Evolutionary conservation across 1,284 basidiomycete genomes (phyloP), one percentile per base, ranked within the genome.

Genomic region (Meira nashicola): DNA sequence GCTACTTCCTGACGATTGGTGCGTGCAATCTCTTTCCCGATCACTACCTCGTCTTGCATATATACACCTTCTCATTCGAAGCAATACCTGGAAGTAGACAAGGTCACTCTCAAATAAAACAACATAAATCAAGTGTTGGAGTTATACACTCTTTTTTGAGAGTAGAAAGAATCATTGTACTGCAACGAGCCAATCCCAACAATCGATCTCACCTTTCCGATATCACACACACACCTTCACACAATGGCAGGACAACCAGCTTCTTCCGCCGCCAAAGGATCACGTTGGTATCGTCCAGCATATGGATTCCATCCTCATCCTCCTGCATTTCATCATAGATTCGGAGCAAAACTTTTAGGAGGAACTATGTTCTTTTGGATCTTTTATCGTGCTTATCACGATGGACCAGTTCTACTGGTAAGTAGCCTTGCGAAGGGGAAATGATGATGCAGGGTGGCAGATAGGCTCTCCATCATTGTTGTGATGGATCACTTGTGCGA

Each of bases 321-420:
- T 17, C 76, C 76, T 41, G 66, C 73, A 2, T 64, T 73, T 52
- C 67, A 66, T 54, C 76, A 78, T 58, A 59, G 71, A 11, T 68
- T 60, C 57, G 65, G 64, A 5, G 73, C 76, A 48, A 73, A 71
- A 58, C 51, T 78, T 15, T 62, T 78, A 17, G 76, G 76, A 28
- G 76, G 67, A 5, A 70, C 71, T 47, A 76, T 77, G 74, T 75
- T 73, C 73, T 78, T 78, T 62, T 78, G 69, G 70, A 73, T 78
- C 60, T 67, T 78, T 41, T 77, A 77, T 59, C 61, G 76, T 12
- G 70, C 69, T 43, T 75, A 71, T 60, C 71, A 78, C 60, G 76
- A 78, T 52, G 76, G 76, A 37, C 67, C 76, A 28, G 74, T 77
- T 40, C 55, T 78, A 19, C 62, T 78, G 43, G 76, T 78, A 64